Conservation (phyloP, 441 rosid genomes). For the Macaranga tanarius region DNA sequence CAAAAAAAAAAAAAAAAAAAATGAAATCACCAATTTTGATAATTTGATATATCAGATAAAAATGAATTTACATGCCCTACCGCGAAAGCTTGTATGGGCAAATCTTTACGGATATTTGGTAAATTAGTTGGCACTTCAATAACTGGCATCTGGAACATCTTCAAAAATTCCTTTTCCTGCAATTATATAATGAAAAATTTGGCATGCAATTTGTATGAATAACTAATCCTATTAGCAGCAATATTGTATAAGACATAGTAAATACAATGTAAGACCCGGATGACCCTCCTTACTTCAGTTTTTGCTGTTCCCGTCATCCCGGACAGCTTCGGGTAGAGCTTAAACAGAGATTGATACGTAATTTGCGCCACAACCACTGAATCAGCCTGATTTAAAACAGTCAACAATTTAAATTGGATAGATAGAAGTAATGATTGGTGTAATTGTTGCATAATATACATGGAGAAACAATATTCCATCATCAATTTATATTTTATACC, state of each 20-base stretch:
- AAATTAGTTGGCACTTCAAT: constrained; percentile 96
- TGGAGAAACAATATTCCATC: constrained; percentile 19
- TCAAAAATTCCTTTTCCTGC: constrained; percentile 95
- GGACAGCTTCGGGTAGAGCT: constrained; percentile 93
- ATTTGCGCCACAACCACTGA: constrained; percentile 97
- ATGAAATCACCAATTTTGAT: background rate
- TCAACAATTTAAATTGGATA: constrained; percentile 21
- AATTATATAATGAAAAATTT: constrained; percentile 25
- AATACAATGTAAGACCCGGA: background rate
- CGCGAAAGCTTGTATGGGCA: constrained; percentile 94
- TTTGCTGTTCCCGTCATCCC: constrained; percentile 99
- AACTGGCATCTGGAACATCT: constrained; percentile 91
- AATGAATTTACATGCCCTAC: constrained; percentile 39
- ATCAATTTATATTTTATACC: constrained; percentile 38
- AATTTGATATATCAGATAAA: background rate
- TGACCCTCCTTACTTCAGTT: constrained; percentile 68
- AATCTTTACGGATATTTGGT: constrained; percentile 84
- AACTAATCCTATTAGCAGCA: background rate
- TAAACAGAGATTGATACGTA: constrained; percentile 94
- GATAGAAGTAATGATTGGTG: background rate
- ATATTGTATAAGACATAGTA: background rate
- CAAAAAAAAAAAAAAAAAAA: no score
- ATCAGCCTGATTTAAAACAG: constrained; percentile 59
- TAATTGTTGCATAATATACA: constrained; percentile 18
- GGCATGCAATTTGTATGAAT: background rate